These are phyloP conservation scores for Nicotiana noctiflora DNA, from an alignment of 257 asterid species.

Conservation along the genomic window DNA sequence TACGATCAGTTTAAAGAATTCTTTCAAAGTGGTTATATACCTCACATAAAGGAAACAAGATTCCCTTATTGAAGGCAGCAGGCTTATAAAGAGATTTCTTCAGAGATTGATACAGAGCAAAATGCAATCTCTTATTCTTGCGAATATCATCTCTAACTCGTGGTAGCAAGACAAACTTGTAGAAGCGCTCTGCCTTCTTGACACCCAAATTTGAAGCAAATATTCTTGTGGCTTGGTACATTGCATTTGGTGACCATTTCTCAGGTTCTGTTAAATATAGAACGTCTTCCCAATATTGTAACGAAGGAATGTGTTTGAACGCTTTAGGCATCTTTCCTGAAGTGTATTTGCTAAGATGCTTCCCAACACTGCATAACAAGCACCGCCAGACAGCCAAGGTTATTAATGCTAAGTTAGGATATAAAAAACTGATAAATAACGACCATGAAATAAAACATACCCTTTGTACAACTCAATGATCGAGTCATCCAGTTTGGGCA, in stretches of 20 bases:
- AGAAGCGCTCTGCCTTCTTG: conserved; percentile 76
- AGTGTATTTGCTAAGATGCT: conserved; percentile 71
- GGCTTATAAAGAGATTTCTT: conserved; percentile 79
- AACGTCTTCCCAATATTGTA: conserved; percentile 81
- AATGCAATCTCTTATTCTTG: conserved; percentile 79
- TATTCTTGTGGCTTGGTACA: conserved; percentile 78
- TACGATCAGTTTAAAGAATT: background rate
- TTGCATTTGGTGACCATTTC: conserved; percentile 88
- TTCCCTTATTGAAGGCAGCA: conserved; percentile 91
- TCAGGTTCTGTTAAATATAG: conserved; percentile 80
- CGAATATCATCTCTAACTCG: conserved; percentile 85
- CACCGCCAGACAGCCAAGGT: background rate
- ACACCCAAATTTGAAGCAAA: conserved; percentile 73
- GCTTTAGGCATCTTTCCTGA: conserved; percentile 91
- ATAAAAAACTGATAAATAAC: background rate
- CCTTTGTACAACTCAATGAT: conserved; percentile 82
- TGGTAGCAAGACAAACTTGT: conserved; percentile 79
- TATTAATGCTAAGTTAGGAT: background rate
- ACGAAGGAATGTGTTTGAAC: conserved; percentile 72
- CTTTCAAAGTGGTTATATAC: conserved; percentile 23
- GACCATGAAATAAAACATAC: conserved; percentile 25
- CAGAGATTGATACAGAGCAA: conserved; percentile 73
- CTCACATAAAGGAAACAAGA: conserved; percentile 77
- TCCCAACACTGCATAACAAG: conserved; percentile 58
- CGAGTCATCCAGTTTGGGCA: conserved; percentile 68